Evolutionary conservation across 1,139 yeast genomes (phyloP).

Genomic region (Debaryomyces coudertii): DNA sequence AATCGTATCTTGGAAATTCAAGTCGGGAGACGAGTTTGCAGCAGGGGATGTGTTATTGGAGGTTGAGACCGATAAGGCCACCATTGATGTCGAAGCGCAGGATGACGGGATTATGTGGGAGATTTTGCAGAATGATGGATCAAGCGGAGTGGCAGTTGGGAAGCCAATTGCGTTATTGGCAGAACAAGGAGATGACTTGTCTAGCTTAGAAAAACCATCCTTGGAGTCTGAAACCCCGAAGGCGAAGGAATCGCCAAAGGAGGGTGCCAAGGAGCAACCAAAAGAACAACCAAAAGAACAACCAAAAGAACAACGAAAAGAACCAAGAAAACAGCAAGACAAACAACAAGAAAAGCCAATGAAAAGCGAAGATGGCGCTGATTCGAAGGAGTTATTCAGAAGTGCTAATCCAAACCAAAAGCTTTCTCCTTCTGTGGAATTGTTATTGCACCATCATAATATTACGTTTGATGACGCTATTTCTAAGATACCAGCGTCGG

Average conservation of each 20-base stretch:
- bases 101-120: conserved; percentile 91
- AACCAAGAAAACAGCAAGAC: conserved; percentile 19
- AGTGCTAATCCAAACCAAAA: conserved; percentile 66
- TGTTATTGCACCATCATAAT: conserved; percentile 61
- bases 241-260: conserved; percentile 17
- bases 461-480: conserved; percentile 73
- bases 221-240: conserved; percentile 25
- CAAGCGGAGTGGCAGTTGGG: conserved; percentile 82
- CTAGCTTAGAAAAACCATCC: conserved; percentile 62
- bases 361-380: conserved; percentile 14
- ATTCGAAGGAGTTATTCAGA: conserved; percentile 26
- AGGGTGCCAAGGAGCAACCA: conserved; percentile 11
- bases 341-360: conserved; percentile 11
- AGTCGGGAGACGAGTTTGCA: conserved; percentile 74
- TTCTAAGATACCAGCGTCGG: conserved; percentile 75
- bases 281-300: conserved; percentile 11
- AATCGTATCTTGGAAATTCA: conserved; percentile 89
- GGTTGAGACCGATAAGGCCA: conserved; percentile 93
- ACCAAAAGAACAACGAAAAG: conserved; percentile 11
- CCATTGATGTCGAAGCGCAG: conserved; percentile 89
- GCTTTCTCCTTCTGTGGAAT: conserved; percentile 79
- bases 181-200: conserved; percentile 82
- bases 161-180: conserved; percentile 85
- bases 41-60: conserved; percentile 90
- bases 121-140: conserved; percentile 71